Evolutionary conservation across 805 yeast species (phyloP), one percentile per base, ranked within the genome.

Genomic region (Geotrichum ghanense): DNA sequence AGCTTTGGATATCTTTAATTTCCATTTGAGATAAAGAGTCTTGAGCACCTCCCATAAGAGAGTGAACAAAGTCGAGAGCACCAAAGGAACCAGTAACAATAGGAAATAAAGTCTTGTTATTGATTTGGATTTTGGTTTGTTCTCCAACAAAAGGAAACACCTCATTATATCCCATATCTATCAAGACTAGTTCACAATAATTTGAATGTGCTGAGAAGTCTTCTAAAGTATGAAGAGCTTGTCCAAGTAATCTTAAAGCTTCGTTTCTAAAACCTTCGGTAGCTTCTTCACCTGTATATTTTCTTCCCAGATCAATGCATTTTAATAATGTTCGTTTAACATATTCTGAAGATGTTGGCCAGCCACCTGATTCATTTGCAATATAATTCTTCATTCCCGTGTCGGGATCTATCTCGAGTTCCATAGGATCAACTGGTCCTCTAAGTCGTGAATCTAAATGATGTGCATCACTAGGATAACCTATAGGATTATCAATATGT

Each of bases 311-410:
- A 12, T 53, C 51, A 24, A 54, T 54, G 9, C 47, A 49, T 10
- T 45, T 44, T 17, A 35, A 35, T 21, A 54, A 45, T 9, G 59
- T 45, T 17, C 43, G 44, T 24, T 55, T 50, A 22, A 54, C 45
- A 21, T 44, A 54, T 16, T 19, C 39, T 3, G 56, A 45, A 3
- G 56, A 53, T 3, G 58, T 54, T 21, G 43, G 41, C 59, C 57
- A 55, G 2, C 44, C 45, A 21, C 57, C 58, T 14, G 45, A 41
- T 42, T 55, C 59, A 45, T 54, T 54, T 22, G 55, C 52, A 45
- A 54, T 54, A 31, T 54, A 55, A 34, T 56, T 54, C 41, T 54
- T 54, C 58, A 54, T 54, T 3, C 59, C 58, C 16, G 58, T 53
- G 19, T 40, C 43, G 12, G 50, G 47, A 19, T 55, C 58, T 35